Evolutionary conservation across 257 asterid species (phyloP).

Genomic region (Solanum sparsipilum): DNA sequence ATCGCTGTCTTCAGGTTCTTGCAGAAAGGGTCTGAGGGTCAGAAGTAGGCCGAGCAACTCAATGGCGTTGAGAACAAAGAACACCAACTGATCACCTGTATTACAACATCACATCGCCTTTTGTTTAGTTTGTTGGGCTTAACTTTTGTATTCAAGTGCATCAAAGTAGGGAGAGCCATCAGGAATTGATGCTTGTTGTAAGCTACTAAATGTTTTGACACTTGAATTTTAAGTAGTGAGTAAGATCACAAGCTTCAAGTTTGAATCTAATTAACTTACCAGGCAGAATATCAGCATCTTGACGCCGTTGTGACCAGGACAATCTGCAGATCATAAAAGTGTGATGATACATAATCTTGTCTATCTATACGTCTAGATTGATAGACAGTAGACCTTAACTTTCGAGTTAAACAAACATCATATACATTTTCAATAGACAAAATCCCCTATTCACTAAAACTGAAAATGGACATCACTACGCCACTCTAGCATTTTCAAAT

Average conservation of each 20-base stretch:
- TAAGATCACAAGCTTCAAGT: not conserved
- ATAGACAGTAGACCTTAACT: not conserved
- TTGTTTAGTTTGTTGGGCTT: not conserved
- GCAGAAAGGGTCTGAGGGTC: conserved; percentile 51
- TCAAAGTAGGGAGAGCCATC: not conserved
- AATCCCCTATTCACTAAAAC: not conserved
- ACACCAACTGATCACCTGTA: conserved; percentile 69
- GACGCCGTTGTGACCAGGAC: conserved; percentile 76
- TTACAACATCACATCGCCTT: not conserved
- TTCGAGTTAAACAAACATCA: not conserved
- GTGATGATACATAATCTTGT: not conserved
- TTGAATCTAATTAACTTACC: conserved; percentile 16
- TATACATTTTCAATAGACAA: not conserved
- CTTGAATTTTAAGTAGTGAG: not conserved
- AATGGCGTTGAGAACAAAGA: conserved; percentile 45
- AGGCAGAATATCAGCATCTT: conserved; percentile 42
- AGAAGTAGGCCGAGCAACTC: conserved; percentile 43
- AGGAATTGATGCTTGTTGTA: not conserved
- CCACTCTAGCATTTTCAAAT: not conserved
- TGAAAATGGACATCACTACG: not conserved
- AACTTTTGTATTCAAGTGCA: not conserved
- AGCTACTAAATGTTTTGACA: not conserved
- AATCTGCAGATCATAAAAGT: conserved; percentile 25
- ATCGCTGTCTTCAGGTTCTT: conserved; percentile 5
- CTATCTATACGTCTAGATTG: not conserved